A percentile compares a stretch with the other conserved stretches of the same genome.
phyloP scores from a whole-genome alignment of 2,329 filamentous ascomycete species.

The Waltergamsia citrina region DNA sequence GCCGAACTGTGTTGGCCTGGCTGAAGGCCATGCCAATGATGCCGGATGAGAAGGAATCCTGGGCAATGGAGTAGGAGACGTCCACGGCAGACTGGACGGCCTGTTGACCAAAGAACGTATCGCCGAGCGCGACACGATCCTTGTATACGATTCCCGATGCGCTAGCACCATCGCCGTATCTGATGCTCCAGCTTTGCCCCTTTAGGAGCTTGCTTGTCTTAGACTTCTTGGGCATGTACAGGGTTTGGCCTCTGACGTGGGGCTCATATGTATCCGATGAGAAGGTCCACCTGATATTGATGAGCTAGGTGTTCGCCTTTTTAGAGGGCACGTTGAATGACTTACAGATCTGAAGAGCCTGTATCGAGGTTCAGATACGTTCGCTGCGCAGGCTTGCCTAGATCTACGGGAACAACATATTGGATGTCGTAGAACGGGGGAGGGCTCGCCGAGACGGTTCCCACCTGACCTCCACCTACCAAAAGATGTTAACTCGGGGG shows the following conservation, averaged over 20 bases:
- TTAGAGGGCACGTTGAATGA: too few relatives aligned
- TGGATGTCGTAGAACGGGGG: constrained; percentile 35
- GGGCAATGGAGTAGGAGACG: constrained; percentile 36
- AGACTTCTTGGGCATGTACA: constrained; percentile 43
- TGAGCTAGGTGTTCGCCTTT: too few relatives aligned
- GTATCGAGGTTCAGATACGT: constrained; percentile 65
- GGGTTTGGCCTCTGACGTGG: constrained; percentile 38
- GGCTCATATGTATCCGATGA: constrained; percentile 42
- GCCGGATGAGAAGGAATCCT: constrained; percentile 22
- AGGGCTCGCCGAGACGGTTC: constrained; percentile 13
- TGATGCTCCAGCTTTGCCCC: constrained; percentile 43
- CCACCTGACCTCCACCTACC: constrained; percentile 10
- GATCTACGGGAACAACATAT: constrained; percentile 51
- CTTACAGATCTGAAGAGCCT: constrained; percentile 38
- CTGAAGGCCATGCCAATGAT: constrained; percentile 23
- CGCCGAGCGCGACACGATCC: constrained; percentile 54
- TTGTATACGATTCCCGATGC: constrained; percentile 56
- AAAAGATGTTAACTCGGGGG: too few relatives aligned
- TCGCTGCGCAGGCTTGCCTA: constrained; percentile 48
- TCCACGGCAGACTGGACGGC: constrained; percentile 55
- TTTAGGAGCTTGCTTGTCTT: constrained; percentile 29
- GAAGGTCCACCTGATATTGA: constrained; percentile 54
- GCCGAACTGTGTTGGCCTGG: constrained; percentile 21
- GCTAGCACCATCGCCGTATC: constrained; percentile 55
- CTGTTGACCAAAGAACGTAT: constrained; percentile 47